Evolutionary conservation across 2,329 filamentous ascomycete species (phyloP).

Genomic region (Emydomyces testavorans): DNA sequence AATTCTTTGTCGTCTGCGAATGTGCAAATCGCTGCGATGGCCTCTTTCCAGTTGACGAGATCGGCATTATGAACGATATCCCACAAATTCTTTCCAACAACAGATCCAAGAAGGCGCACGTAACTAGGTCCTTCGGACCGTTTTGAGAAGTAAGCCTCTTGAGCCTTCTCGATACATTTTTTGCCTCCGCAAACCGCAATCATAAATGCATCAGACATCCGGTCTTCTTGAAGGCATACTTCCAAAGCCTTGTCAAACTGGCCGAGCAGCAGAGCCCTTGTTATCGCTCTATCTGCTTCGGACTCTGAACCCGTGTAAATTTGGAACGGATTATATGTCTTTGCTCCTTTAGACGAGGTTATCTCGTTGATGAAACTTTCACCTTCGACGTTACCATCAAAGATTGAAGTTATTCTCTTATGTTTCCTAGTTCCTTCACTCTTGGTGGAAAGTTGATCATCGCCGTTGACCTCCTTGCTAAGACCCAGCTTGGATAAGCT

Average conservation of each 20-base stretch:
- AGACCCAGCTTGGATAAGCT: constrained; percentile 34
- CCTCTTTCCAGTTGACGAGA: constrained; percentile 86
- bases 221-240: constrained; percentile 74
- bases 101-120: constrained; percentile 74
- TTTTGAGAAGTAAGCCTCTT: constrained; percentile 76
- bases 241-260: constrained; percentile 84
- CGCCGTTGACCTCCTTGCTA: constrained; percentile 34
- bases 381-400: constrained; percentile 58
- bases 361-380: constrained; percentile 82
- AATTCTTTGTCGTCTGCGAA: constrained; percentile 88
- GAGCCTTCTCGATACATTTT: constrained; percentile 85
- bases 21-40: constrained; percentile 90
- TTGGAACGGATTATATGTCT: constrained; percentile 88
- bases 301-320: constrained; percentile 77
- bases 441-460: constrained; percentile 36
- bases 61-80: constrained; percentile 96
- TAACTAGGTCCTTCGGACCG: constrained; percentile 81
- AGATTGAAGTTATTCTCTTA: constrained; percentile 62
- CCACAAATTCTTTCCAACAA: constrained; percentile 95
- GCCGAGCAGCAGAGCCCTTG: constrained; percentile 75
- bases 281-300: constrained; percentile 73
- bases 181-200: constrained; percentile 95
- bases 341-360: constrained; percentile 70
- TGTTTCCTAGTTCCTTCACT: constrained; percentile 43
- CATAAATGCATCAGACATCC: constrained; percentile 92